Evolutionary conservation across 345 rosid genomes (phyloP), one percentile per base, ranked within the genome.

Genomic region (Linum lewisii): DNA sequence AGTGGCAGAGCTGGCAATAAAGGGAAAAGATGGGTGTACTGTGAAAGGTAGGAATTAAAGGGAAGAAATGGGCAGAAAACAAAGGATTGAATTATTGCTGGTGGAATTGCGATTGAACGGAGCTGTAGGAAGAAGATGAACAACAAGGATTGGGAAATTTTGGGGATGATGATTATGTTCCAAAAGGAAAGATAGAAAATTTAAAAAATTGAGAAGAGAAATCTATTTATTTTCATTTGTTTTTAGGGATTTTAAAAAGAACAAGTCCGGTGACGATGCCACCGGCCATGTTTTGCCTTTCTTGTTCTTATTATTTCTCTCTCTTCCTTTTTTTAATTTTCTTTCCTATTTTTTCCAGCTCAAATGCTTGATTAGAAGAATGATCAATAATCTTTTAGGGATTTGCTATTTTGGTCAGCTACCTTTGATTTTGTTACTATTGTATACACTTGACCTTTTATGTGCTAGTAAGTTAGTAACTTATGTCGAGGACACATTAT

Each of bases 231-330:
- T n/a, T n/a, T n/a, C n/a, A n/a, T n/a, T 42, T 11, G 13, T 11
- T 11, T 16, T 42, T 42, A 42, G 16, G 15, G 47, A 65, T 65
- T 73, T 67, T 59, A 54, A 74, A 61, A 26, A 25, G 55, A 53
- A 70, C 67, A 56, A 75, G 71, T 78, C 81, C 80, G 79, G 73
- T 60, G 73, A 70, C 77, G 54, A 62, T 66, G 80, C 74, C 75
- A 66, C 79, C 77, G 72, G 70, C 78, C 75, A 54, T 61, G 70
- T 61, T 73, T 42, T 42, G 47, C 47, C 18, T 5, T 34, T 34
- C 38, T 34, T 11, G 10, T 34, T 34, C 38, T n/a, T n/a, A n/a
- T n/a, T n/a, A 34, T 34, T 42, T 11, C 47, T 42, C 47, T 42
- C 47, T 42, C 47, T 42, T 42, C 16, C 47, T 29, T 29, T 29